Evolutionary conservation across 202 grass and related monocot genomes (phyloP), one percentile per base, ranked within the genome.

Genomic region (Digitaria exilis): DNA sequence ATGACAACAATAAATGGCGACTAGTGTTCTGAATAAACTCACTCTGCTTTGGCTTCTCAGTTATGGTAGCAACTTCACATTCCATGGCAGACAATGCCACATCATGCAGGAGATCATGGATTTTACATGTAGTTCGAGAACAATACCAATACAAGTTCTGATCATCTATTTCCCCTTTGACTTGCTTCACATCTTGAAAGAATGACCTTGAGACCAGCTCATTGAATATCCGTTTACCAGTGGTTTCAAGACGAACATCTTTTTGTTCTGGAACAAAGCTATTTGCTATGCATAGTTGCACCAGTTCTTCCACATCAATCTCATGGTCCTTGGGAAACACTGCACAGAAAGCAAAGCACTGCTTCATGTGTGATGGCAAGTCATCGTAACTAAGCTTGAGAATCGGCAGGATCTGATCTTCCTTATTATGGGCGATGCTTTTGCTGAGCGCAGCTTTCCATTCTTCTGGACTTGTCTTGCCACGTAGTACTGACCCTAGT

Each of bases 41-140:
- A 1, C 2, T 26, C 12, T 41, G 0, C 69, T 5, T 11, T 17
- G 65, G 41, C 0, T 4, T 21, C 16, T 2, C 17, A n/a, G 2
- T 18, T 42, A 51, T 21, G 15, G 32, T 29, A 7, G 46, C 28
- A 49, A 63, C 79, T 56, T 91, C 84, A 1, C 39, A 50, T 25
- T 6, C 25, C 41, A 79, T 78, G 10, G 78, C 8, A n/a, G 57
- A 79, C 24, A 50, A 3, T 30, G 84, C 88, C 42, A 90, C 56
- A 22, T 87, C 79, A 29, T 79, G 88, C 48, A 87, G 73, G 5
- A 90, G 56, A 41, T 90, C 77, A 37, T 90, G 84, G 21, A 83
- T 78, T 44, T 74, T 79, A 1, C 26, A 90, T 16, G 4, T 73
- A 4, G 0, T 70, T 3, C 3, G 7, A 49, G 32, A 19, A 0